phyloP scores from a whole-genome alignment of 108 stramenopile genomes.

The Cylindrotheca fusiformis region DNA sequence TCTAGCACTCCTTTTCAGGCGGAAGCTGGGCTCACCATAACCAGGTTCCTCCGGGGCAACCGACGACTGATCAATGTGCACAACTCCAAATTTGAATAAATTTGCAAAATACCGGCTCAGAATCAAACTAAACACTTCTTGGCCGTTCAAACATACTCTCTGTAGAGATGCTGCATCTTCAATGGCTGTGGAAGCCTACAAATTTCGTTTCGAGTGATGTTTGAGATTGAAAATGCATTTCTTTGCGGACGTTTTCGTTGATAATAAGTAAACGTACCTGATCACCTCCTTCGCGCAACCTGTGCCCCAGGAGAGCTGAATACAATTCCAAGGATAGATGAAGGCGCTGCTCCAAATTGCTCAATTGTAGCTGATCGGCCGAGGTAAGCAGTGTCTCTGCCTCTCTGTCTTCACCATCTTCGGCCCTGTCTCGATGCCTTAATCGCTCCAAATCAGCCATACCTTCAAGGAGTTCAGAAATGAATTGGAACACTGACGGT shows the following conservation, averaged over 20 bases:
- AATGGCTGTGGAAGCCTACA: slow-evolving; percentile 48
- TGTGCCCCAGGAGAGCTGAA: slow-evolving; percentile 64
- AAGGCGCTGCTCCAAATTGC: slow-evolving; percentile 23
- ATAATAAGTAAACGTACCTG: slow-evolving; percentile 21
- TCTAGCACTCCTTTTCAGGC: slow-evolving; percentile 67
- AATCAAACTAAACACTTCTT: slow-evolving; percentile 65
- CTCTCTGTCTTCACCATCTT: background rate
- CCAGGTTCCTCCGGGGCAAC: slow-evolving; percentile 1
- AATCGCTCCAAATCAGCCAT: slow-evolving; percentile 13
- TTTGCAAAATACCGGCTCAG: slow-evolving; percentile 74
- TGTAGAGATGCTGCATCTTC: slow-evolving; percentile 80
- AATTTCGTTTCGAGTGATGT: background rate
- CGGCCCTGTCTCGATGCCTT: too few relatives aligned
- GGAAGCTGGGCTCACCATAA: slow-evolving; percentile 36
- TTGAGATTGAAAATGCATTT: background rate
- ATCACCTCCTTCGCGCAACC: slow-evolving; percentile 70
- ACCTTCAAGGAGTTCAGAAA: slow-evolving; percentile 71
- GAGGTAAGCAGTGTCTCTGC: background rate
- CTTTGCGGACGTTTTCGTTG: background rate
- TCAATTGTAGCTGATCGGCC: background rate
- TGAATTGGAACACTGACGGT: slow-evolving; percentile 67
- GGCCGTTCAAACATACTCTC: slow-evolving; percentile 68
- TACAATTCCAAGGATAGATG: slow-evolving; percentile 78
- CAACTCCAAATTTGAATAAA: slow-evolving; percentile 59
- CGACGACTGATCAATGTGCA: slow-evolving; percentile 33